A percentile compares a stretch with the other conserved stretches of the same genome.
These are phyloP conservation scores for Sporothrix brunneoviolacea DNA, from an alignment of 2,329 filamentous ascomycete species.

Conservation along the genomic window DNA sequence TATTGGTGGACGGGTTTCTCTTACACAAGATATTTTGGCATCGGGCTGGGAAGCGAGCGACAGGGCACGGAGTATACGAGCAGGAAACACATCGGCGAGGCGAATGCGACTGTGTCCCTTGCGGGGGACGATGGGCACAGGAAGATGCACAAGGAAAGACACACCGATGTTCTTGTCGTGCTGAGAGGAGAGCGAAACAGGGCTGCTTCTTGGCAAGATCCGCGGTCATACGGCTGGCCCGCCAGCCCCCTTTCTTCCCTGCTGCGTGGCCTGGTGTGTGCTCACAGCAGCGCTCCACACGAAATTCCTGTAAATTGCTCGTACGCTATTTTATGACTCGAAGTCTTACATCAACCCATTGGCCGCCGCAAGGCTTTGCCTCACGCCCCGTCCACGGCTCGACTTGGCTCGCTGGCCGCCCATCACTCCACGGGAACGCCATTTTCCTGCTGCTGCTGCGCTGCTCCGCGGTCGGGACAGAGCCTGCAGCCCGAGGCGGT, in stretches of 20 bases:
- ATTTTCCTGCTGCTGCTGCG: neutral
- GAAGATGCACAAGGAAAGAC: no score
- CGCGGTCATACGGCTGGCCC: neutral
- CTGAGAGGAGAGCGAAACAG: no score
- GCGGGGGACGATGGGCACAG: no score
- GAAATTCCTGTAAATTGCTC: neutral
- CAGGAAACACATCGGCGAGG: no score
- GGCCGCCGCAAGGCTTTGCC: neutral
- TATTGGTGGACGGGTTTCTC: conserved; percentile 14
- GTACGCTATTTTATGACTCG: neutral
- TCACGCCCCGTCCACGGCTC: neutral
- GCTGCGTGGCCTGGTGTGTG: no score
- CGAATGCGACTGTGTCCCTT: no score
- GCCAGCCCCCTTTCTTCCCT: neutral
- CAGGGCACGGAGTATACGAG: no score
- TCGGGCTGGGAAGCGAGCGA: neutral
- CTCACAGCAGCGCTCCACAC: no score
- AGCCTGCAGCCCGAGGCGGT: neutral
- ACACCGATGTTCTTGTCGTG: no score
- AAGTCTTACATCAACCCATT: neutral
- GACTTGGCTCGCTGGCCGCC: neutral
- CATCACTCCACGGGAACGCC: neutral
- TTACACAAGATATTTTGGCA: conserved; percentile 14
- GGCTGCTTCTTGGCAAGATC: conserved; percentile 4
- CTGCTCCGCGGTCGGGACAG: neutral